Evolutionary conservation across 768 basidiomycete species (phyloP).

Genomic region (Gautieria morchelliformis): DNA sequence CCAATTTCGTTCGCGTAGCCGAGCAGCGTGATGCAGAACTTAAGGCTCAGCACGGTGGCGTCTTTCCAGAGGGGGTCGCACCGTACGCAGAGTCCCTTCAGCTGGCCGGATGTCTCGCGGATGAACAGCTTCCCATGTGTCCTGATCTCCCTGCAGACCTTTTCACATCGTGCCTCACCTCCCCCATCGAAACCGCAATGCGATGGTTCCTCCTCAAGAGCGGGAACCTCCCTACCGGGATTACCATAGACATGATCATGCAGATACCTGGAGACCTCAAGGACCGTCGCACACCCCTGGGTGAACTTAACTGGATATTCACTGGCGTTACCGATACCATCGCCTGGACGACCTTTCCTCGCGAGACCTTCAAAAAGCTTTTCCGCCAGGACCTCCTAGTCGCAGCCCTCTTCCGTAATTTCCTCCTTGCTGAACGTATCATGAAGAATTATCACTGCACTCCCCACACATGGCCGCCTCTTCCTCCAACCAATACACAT

Average conservation of each 20-base stretch:
- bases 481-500: constrained; percentile 95
- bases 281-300: constrained; percentile 90
- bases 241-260: constrained; percentile 84
- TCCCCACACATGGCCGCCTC: constrained; percentile 60
- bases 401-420: constrained; percentile 94
- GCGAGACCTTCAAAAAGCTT: constrained; percentile 85
- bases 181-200: constrained; percentile 95
- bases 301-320: constrained; percentile 99
- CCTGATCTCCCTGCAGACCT: constrained; percentile 96
- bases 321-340: constrained; percentile 99
- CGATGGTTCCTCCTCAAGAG: constrained; percentile 85
- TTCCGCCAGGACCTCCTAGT: constrained; percentile 95
- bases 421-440: constrained; percentile 91
- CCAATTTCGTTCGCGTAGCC: constrained; percentile 79
- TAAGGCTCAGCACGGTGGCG: constrained; percentile 34
- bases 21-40: constrained; percentile 65
- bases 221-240: constrained; percentile 71
- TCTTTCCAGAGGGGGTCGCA: constrained; percentile 46
- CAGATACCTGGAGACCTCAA: constrained; percentile 95
- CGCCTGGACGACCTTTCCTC: constrained; percentile 95
- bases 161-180: constrained; percentile 95
- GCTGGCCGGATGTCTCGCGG: constrained; percentile 86
- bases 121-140: constrained; percentile 87
- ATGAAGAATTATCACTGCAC: constrained; percentile 48
- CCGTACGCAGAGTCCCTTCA: constrained; percentile 86